Evolutionary conservation across 1,139 yeast genomes (phyloP), one percentile per base, ranked within the genome.

Genomic region (Geotrichum histeridarum): DNA sequence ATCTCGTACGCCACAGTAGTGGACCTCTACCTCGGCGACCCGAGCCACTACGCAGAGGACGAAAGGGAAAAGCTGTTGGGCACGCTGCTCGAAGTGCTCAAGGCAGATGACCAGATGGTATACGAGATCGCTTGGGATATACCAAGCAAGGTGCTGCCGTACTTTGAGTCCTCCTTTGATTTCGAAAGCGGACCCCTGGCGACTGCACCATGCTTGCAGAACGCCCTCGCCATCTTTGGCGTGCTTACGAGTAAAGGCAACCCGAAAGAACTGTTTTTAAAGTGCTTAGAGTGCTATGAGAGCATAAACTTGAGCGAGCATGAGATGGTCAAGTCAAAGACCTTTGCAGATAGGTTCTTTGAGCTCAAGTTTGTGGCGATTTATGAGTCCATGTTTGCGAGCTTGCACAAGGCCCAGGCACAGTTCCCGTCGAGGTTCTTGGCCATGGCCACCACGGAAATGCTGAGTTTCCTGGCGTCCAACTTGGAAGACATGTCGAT

Each of bases 71-170:
- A 52, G 46, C 61, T 81, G 11, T 64, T 84, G 53, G 64, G 63
- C 1, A 66, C 70, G 11, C 65, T 88, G 31, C 66, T 73, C 46
- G 70, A 66, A 0, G 70, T 80, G 0, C 42, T 56, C 8, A 67
- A 88, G 33, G 42, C 48, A n/a, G 47, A 63, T 44, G 64, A 74
- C 32, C 74, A 75, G n/a, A 68, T 88, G 39, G 73, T 83, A 0
- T 73, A 77, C 57, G 88, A 85, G 61, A 80, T 88, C 56, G 95
- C 95, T 1, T 90, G 97, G 97, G 96, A 90, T 67, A 66, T 90
- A 22, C 96, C 96, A 0, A 77, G 75, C 37, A 65, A 86, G 45
- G 63, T 90, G 15, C 65, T 87, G 43, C 64, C 66, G 18, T 71
- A 65, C 58, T 60, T 70, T 30, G 64, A 57, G 22, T 46, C 60